Base-by-base conservation (phyloP, 805 yeast species). In the Starmerella floricola region DNA sequence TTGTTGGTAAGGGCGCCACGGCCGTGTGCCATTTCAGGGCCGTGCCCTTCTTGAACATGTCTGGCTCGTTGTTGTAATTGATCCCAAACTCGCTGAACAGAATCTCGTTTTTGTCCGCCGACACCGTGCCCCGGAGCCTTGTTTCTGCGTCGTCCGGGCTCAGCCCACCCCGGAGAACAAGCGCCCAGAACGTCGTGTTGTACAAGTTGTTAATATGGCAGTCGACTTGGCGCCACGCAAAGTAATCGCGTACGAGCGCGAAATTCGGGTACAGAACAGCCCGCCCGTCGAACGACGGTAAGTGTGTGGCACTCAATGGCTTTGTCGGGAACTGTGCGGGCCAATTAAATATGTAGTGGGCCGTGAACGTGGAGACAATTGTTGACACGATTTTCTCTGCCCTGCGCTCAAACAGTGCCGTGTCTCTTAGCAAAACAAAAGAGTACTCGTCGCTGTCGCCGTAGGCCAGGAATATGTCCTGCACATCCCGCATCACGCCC, bases 391-490 rank as follows among this genome's bases (percentile, higher is more conserved):
- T 62, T 59, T 91, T 91, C 60, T 75, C 70, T 47, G 81, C 87
- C 46, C 98, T 64, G 54, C 97, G 66, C 50, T 87, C 94, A 55
- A 79, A 88, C 46, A 88, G 59, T 1, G 62, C 63, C n/a, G 91
- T 76, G 26, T 66, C 66, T 34, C 69, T 72, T 27, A 76, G 65
- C 40, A 91, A 62, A 4, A 88, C 71, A 59, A 88, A 88, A 12
- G 88, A 79, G 58, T 81, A 91, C 63, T 91, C 98, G 60, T 91
- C 98, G 30, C 94, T 79, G 55, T 91, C 97, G 0, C 98, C 98
- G 57, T 80, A 91, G 0, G 95, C 94, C 58, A 87, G 49, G 8
- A 78, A 55, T 0, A 84, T 70, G 48, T 91, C 97, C 8, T 80
- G 73, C 31, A 84, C 73, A 30, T 71, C 67, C 26, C 68, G 60